Percentiles rank a stretch among this genome's conserved stretches.
Evolutionary conservation across 805 yeast species (phyloP).

Genomic region (Isabelozyma heimii): DNA sequence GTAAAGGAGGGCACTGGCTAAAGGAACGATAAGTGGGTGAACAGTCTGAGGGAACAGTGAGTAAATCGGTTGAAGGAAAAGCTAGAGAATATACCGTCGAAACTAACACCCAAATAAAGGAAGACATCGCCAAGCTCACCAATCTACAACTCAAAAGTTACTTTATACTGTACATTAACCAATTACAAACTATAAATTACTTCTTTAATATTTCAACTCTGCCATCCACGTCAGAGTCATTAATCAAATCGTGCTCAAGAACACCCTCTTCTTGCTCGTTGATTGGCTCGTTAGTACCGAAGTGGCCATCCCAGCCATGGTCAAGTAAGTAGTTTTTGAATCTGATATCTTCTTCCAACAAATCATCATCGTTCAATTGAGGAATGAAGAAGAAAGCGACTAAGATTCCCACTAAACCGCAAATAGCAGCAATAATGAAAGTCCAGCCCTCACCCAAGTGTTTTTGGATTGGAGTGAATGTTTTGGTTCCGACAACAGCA

Average conservation of each 20-base stretch:
- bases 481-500: constrained; percentile 78
- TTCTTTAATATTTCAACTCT: not conserved
- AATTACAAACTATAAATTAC: not conserved
- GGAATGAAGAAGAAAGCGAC: constrained; percentile 64
- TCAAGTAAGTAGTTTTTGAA: constrained; percentile 58
- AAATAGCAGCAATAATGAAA: constrained; percentile 72
- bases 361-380: constrained; percentile 67
- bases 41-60: no score
- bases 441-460: constrained; percentile 71
- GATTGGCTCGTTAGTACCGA: constrained; percentile 31
- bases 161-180: no score
- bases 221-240: constrained; percentile 10
- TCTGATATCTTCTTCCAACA: constrained; percentile 58
- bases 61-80: no score
- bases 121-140: no score
- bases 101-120: no score
- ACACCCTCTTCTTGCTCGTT: constrained; percentile 6
- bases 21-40: no score
- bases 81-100: no score
- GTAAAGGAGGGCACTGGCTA: no score
- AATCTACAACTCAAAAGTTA: no score
- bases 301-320: constrained; percentile 57
- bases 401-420: constrained; percentile 64
- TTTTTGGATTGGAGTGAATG: constrained; percentile 64
- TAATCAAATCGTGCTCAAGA: not conserved